Evolutionary conservation across 2,329 filamentous ascomycete genomes (phyloP), one percentile per base, ranked within the genome.

Genomic region (Domatiomyces catenatus): DNA sequence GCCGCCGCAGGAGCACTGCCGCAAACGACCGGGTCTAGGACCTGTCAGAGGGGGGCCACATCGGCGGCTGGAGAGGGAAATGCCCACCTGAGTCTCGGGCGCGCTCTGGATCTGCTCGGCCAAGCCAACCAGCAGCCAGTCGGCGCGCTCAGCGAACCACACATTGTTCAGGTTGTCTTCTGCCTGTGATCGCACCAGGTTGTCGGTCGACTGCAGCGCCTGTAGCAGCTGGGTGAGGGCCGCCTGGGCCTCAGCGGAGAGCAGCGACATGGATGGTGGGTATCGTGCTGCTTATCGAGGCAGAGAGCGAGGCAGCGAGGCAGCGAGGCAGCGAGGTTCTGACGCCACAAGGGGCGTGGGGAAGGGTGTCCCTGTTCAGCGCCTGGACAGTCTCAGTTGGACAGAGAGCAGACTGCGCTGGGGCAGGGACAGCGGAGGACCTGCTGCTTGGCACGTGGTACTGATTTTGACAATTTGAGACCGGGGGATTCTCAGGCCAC

Each of bases 1-100:
- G 93, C 64, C 89, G 82, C 62, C 92, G 83, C 71, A 98, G 96
- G 57, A 98, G 83, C 45, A 98, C 87, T 50, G 92, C 86, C 49
- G 88, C 81, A 66, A 94, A 98, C 15, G 89, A 86, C 62, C 92
- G 85, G 54, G 82, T 83, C 89, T 94, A 62, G 48, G 18, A 42
- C 50, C 49, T 48, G 50, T 52, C 48, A 58, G 60, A 48, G 58
- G 53, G 39, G 52, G 44, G 6, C 44, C 20, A 24, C 44, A 19
- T n/a, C 12, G 19, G 22, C 12, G 18, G 45, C 15, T 26, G 28
- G 15, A 26, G 5, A 24, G 17, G 7, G 17, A 26, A 47, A 28
- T 53, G 48, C 70, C 77, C 75, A 92, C 86, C 53, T 78, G 74
- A 59, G 79, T 73, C 63, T 90, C 81, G 59, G 79, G 77, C n/a